Conservation (phyloP, 1,284 basidiomycete species). For the Schizophyllum amplum region DNA sequence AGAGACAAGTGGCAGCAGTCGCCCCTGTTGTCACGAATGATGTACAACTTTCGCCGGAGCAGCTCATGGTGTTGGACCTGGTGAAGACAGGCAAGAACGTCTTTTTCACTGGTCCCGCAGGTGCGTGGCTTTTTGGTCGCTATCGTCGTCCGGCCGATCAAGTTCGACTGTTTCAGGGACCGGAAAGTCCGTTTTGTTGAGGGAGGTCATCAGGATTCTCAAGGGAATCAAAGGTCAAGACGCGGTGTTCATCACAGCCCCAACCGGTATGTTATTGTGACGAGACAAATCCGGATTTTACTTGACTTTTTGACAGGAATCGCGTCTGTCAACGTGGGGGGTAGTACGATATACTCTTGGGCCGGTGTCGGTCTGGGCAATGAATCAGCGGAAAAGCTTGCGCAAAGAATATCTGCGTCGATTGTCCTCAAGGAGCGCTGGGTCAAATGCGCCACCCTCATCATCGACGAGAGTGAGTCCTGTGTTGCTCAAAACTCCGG, state of each 20-base stretch:
- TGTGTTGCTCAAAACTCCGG: slow-evolving; percentile 11
- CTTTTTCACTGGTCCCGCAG: slow-evolving; percentile 80
- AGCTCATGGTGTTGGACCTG: slow-evolving; percentile 20
- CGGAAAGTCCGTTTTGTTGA: slow-evolving; percentile 83
- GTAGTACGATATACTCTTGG: slow-evolving; percentile 83
- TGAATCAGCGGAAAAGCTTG: slow-evolving; percentile 47
- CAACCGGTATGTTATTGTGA: slow-evolving; percentile 21
- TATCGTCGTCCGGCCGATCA: not conserved
- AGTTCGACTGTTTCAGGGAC: slow-evolving; percentile 47
- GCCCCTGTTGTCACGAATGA: not conserved
- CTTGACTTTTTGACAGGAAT: slow-evolving; percentile 67
- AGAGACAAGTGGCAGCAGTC: not conserved
- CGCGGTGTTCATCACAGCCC: not conserved
- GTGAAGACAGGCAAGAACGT: slow-evolving; percentile 24
- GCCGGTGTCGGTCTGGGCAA: slow-evolving; percentile 62
- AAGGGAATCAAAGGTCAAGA: slow-evolving; percentile 22
- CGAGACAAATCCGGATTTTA: slow-evolving; percentile 41
- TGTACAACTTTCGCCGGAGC: slow-evolving; percentile 22
- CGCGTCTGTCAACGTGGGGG: slow-evolving; percentile 84
- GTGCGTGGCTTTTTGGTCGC: slow-evolving; percentile 25
- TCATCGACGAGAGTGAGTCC: slow-evolving; percentile 80
- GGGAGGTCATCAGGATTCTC: slow-evolving; percentile 62
- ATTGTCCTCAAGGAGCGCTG: slow-evolving; percentile 62
- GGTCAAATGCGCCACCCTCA: slow-evolving; percentile 68
- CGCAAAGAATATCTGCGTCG: slow-evolving; percentile 38